Base-by-base conservation (phyloP, 2,329 filamentous ascomycete species). In the Pseudomassariella vexata region DNA sequence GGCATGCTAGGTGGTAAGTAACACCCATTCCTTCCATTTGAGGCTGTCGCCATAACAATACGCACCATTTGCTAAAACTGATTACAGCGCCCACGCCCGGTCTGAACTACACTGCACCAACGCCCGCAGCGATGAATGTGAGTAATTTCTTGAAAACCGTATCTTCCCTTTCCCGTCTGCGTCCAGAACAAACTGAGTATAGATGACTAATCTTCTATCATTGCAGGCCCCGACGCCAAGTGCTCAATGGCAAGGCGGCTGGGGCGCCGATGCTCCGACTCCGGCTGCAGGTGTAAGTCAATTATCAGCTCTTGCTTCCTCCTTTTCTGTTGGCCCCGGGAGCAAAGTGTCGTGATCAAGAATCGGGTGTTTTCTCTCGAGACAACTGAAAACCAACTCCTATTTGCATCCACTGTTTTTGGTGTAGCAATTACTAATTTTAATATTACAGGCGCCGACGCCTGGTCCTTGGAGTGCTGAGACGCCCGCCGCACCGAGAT, bases 31-130 rank as follows among this genome's bases (percentile, higher is more conserved):
- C 1, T 56, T 79, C 49, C 76, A 74, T 45, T n/a, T n/a, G n/a
- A n/a, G n/a, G n/a, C n/a, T n/a, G n/a, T n/a, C n/a, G n/a, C n/a
- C n/a, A n/a, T n/a, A n/a, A n/a, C n/a, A n/a, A n/a, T n/a, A n/a
- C n/a, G n/a, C n/a, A n/a, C n/a, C n/a, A n/a, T n/a, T n/a, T n/a
- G 84, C 84, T 4, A 83, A 83, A 1, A 88, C 84, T 0, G 9
- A 49, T 70, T 40, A 74, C 69, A 44, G 82, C 82, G 1, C 82
- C 83, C 0, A 87, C 83, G 0, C 83, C 81, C 2, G 81, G 78
- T 31, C n/a, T n/a, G n/a, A 63, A 57, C 38, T 77, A 76, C 37
- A 64, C 70, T 19, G 79, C 78, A 15, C 75, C 77, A 1, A 82
- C 78, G n/a, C 78, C 78, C 36, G 78, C 75, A 2, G 79, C 79